Percentiles rank a stretch among this genome's conserved stretches.
These are phyloP conservation scores for Mytilinidion resinicola DNA, from an alignment of 495 filamentous ascomycete genomes.

Conservation along the genomic window DNA sequence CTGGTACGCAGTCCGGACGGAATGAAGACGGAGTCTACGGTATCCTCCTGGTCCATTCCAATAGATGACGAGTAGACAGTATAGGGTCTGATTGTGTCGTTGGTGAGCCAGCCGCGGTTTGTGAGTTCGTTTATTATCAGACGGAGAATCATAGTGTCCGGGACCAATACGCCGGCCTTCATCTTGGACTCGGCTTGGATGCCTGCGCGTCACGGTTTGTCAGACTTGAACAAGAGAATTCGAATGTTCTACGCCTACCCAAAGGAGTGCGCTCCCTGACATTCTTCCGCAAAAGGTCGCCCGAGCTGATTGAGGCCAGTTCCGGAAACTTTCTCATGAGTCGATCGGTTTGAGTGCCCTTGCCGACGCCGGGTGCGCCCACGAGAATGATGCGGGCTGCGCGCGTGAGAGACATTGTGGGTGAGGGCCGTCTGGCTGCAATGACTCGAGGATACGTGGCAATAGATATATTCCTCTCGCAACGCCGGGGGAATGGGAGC, in stretches of 20 bases:
- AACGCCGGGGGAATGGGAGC: constrained; percentile 14
- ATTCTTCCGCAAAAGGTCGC: constrained; percentile 87
- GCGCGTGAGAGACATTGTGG: constrained; percentile 26
- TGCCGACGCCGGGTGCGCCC: constrained; percentile 88
- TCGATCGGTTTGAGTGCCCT: constrained; percentile 90
- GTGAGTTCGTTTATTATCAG: constrained; percentile 84
- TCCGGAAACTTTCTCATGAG: constrained; percentile 81
- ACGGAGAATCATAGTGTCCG: constrained; percentile 83
- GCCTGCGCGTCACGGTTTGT: constrained; percentile 44
- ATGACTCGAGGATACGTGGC: no score
- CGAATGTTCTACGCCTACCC: constrained; percentile 47
- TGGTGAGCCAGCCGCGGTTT: constrained; percentile 70
- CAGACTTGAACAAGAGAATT: not conserved
- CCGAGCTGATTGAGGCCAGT: constrained; percentile 85
- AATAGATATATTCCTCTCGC: not conserved
- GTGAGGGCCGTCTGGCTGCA: no score
- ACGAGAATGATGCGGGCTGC: constrained; percentile 92
- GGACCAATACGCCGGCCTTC: constrained; percentile 74
- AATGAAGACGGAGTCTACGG: constrained; percentile 37
- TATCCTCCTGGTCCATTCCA: constrained; percentile 13
- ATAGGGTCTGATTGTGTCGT: constrained; percentile 36
- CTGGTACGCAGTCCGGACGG: constrained; percentile 17
- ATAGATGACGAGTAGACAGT: constrained; percentile 29
- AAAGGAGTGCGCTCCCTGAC: constrained; percentile 72
- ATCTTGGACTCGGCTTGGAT: constrained; percentile 84